Evolutionary conservation across 352 stramenopile genomes (phyloP), one percentile per base, ranked within the genome.

Genomic region (Halophytophthora batemanensis): DNA sequence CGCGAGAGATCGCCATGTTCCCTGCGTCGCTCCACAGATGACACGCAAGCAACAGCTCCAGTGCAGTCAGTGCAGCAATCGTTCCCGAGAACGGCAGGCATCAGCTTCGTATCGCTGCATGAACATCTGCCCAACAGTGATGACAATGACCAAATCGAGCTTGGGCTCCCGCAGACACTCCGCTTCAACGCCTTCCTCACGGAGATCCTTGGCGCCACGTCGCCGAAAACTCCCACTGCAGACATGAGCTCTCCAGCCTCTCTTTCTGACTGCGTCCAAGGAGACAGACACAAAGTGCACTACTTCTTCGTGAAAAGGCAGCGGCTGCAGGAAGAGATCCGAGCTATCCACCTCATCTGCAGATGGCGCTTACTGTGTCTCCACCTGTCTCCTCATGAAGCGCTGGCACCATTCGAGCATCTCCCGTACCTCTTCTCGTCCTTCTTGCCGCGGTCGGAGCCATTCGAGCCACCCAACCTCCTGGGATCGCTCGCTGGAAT

Each of bases 291-390:
- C 49, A 66, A 59, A 18, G 53, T 66, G 15, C 48, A 71, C 22
- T 80, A 83, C 53, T 89, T 89, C 44, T 76, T 79, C 39, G 44
- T 84, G 12, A 60, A 62, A n/a, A 64, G 60, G 18, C 23, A 54
- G 13, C 50, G 68, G 29, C 55, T 69, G 15, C 60, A 64, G 13
- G 56, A 72, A 14, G 74, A 87, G 53, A 65, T 60, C 0, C 61
- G 58, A 45, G 57, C 43, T 2, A 65, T 87, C 29, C 65, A 83
- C 37, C 51, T 90, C 25, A 76, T 90, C 39, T 81, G 74, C 35
- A 66, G 71, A 35, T 90, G 79, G 79, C 64, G 79, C 1, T 45
- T 90, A 18, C 33, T 90, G 21, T 66, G 69, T 15, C 77, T 90
- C 6, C 50, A 66, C 1, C 49, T 87, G 0, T 59, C 67, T 12